Percentiles rank a stretch among this genome's conserved stretches.
Conservation (phyloP, 2,329 filamentous ascomycete species). For the Penicillium sp. region DNA sequence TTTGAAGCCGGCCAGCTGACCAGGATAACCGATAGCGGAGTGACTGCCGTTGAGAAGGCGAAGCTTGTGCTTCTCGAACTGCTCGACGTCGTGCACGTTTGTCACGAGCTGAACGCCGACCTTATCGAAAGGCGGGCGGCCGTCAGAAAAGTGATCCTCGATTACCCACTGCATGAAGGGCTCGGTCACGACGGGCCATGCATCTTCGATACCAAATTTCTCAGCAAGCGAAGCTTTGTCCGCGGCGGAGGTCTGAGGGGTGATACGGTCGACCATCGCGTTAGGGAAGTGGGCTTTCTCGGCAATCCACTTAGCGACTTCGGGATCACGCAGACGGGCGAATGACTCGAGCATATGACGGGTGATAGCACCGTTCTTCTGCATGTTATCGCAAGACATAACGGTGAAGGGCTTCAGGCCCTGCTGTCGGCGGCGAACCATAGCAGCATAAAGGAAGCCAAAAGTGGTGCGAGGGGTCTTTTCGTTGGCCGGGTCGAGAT, state of each 20-base stretch:
- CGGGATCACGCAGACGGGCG: conserved; percentile 48
- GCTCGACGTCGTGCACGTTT: conserved; percentile 52
- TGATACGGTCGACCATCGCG: conserved; percentile 57
- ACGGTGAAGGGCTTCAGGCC: conserved; percentile 55
- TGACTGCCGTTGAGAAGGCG: conserved; percentile 55
- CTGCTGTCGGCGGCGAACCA: conserved; percentile 46
- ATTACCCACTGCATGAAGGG: conserved; percentile 58
- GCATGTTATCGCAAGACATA: conserved; percentile 58
- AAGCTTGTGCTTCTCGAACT: conserved; percentile 58
- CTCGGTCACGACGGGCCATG: conserved; percentile 56
- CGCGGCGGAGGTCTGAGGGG: conserved; percentile 48
- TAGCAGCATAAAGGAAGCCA: conserved; percentile 54
- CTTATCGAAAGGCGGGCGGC: conserved; percentile 53
- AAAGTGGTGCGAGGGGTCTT: conserved; percentile 49
- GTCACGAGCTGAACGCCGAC: conserved; percentile 54
- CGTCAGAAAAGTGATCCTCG: conserved; percentile 53
- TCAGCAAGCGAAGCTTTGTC: conserved; percentile 49
- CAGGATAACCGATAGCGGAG: conserved; percentile 53
- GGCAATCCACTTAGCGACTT: conserved; percentile 51
- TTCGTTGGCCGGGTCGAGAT: conserved; percentile 45
- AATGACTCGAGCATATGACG: conserved; percentile 54
- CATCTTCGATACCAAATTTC: conserved; percentile 49
- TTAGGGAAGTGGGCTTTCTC: conserved; percentile 53
- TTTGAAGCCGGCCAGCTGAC: conserved; percentile 52
- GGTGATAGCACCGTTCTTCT: conserved; percentile 56